Percentiles rank a stretch among this genome's conserved stretches.
These are phyloP conservation scores for Suaeda aralocaspica DNA, from an alignment of 148 eudicot species.

Conservation along the genomic window DNA sequence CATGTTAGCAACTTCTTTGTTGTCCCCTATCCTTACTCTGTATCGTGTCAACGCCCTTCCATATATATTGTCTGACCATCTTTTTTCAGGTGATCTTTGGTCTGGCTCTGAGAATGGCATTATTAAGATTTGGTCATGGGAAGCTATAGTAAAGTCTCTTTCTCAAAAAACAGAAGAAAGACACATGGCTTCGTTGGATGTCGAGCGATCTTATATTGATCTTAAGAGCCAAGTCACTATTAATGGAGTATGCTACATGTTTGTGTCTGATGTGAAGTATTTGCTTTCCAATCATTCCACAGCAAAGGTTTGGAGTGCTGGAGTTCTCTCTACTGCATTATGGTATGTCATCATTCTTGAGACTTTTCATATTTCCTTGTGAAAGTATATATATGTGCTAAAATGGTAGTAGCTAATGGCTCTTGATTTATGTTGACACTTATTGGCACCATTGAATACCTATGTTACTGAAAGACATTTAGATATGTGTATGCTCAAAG, in stretches of 20 bases:
- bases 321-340: constrained; percentile 65
- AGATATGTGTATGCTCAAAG: too few species aligned
- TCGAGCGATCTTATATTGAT: constrained; percentile 87
- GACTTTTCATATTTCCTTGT: neutral
- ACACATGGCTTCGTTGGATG: constrained; percentile 63
- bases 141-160: constrained; percentile 72
- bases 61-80: constrained; percentile 9
- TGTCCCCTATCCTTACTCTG: neutral
- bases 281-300: constrained; percentile 67
- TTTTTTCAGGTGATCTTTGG: constrained; percentile 84
- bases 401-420: neutral
- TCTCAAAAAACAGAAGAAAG: constrained; percentile 66
- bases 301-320: constrained; percentile 89
- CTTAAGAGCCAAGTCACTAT: constrained; percentile 68
- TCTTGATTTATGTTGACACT: too few species aligned
- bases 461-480: too few species aligned
- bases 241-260: constrained; percentile 63
- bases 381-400: neutral
- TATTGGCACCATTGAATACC: too few species aligned
- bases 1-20: neutral
- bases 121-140: constrained; percentile 91
- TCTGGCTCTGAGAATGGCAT: constrained; percentile 82
- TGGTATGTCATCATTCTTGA: constrained; percentile 51
- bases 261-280: constrained; percentile 69
- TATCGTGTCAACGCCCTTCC: neutral